Base-by-base conservation (phyloP, 495 filamentous ascomycete species). In the Penicillium riverlandense region DNA sequence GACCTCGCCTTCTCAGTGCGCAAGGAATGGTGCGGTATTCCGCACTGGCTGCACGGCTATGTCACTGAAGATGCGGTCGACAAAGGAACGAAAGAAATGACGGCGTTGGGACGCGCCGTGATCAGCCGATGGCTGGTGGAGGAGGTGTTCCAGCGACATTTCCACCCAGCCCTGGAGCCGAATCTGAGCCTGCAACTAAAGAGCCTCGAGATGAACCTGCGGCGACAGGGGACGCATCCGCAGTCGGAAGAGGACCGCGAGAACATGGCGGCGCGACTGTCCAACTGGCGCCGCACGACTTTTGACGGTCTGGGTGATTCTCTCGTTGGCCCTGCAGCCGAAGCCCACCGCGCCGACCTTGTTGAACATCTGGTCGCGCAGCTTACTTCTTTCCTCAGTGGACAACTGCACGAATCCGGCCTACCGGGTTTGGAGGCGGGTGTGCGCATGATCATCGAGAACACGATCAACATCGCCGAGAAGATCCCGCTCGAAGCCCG, bases 21-120 rank as follows among this genome's bases (percentile, higher is more conserved):
- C 30, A 96, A 96, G 59, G 82, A 91, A 53, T 98, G 92, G 92
- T 78, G 78, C 48, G 66, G 70, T 14, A 66, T 97, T 29, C 92
- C 92, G 1, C 41, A 66, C 2, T 97, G 90, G 90, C 71, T 98
- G 14, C 70, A 75, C 14, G 72, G 72, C 7, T 83, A 76, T 40
- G 86, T 95, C 51, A 96, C 90, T 58, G 72, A 83, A 39, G 90
- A 95, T 47, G 90, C 91, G 2, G 71, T 87, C 22, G 69, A 75
- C 38, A 83, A 78, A 11, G 91, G 89, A 41, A 92, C 86, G 44
- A 88, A 95, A 60, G 92, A 98, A 57, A 98, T 98, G 92, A 96
- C 88, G 6, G 88, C 87, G 6, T 83, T 95, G 15, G 92, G 92
- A n/a, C 80, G 91, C 27, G 89, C 94, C 6, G 78, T 86, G 37